Conservation (phyloP, 306 rosid species). For the Quercus ilex region DNA sequence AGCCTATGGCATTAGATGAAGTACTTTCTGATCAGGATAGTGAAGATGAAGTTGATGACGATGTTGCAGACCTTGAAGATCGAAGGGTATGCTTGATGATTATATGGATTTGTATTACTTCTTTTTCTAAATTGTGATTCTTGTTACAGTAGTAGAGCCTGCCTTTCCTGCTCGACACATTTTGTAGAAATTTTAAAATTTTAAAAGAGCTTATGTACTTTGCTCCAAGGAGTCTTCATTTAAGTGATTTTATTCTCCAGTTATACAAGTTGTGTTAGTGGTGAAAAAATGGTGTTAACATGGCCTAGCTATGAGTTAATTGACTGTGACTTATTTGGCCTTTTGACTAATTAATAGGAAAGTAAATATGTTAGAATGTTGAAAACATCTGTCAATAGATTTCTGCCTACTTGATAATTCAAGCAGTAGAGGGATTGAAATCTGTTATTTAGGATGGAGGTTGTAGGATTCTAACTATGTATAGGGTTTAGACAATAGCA, state of each 20-base stretch:
- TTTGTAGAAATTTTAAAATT: not conserved
- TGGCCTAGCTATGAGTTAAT: not conserved
- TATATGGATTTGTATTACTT: slow-evolving; percentile 6
- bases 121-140: slow-evolving; percentile 24
- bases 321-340: not conserved
- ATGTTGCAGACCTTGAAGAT: slow-evolving; percentile 94
- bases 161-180: slow-evolving; percentile 1
- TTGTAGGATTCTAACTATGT: not conserved
- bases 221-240: not conserved
- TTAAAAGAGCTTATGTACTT: not conserved
- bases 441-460: not conserved
- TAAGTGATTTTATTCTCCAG: not conserved
- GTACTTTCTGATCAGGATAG: slow-evolving; percentile 86
- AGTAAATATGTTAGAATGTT: not conserved
- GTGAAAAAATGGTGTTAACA: not conserved
- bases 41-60: slow-evolving; percentile 92
- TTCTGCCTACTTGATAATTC: not conserved
- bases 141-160: slow-evolving; percentile 4
- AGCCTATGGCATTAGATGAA: slow-evolving; percentile 93
- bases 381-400: not conserved
- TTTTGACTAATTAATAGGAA: not conserved
- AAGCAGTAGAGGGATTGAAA: not conserved
- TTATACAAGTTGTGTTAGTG: not conserved
- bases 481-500: not conserved
- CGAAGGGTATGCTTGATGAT: slow-evolving; percentile 62